Base-by-base conservation (phyloP, 495 filamentous ascomycete species). In the Penicillium samsonianum region DNA sequence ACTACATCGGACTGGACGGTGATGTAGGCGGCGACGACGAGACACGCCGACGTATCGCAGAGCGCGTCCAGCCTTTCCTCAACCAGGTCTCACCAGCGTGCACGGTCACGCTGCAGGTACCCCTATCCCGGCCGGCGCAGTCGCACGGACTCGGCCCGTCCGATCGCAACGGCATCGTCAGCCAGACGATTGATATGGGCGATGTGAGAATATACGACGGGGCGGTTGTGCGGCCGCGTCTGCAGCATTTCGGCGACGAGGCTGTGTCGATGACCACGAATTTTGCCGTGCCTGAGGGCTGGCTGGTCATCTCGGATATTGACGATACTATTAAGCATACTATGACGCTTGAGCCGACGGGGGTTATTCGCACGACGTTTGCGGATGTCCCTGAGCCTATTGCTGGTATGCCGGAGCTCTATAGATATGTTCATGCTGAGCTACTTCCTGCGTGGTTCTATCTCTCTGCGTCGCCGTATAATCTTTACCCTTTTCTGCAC, bases 281-380 rank as follows among this genome's bases (percentile, higher is more conserved):
- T 7, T 92, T 86, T 65, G 90, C 89, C 0, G 84, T 82, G 23
- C 84, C 89, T 1, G 82, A 90, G 57, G 93, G 93, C 11, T 97
- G 92, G 92, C 82, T 86, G 4, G 73, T 98, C 5, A 87, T 98
- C 56, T 94, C 90, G 33, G 93, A 98, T 65, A 87, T 98, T 66
- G 93, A 98, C 71, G 93, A 98, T 71, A 94, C 93, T 3, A 96
- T 97, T 78, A 97, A 98, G 73, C 78, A 91, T 50, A 96, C 93
- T 0, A 81, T 88, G 67, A 96, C 94, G 3, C 83, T 84, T 40
- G 84, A 88, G 44, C 82, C 89, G 2, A 82, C 88, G 43, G 90
- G 90, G 6, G 91, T 96, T 58, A 76, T 96, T 5, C 80, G 82
- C 33, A 88, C 88, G 11, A 98, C 92, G 3, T 96, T 98, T 64